These are phyloP conservation scores for Coemansia sp. DNA, from an alignment of 192 early-diverging fungal genomes.

Conservation along the genomic window DNA sequence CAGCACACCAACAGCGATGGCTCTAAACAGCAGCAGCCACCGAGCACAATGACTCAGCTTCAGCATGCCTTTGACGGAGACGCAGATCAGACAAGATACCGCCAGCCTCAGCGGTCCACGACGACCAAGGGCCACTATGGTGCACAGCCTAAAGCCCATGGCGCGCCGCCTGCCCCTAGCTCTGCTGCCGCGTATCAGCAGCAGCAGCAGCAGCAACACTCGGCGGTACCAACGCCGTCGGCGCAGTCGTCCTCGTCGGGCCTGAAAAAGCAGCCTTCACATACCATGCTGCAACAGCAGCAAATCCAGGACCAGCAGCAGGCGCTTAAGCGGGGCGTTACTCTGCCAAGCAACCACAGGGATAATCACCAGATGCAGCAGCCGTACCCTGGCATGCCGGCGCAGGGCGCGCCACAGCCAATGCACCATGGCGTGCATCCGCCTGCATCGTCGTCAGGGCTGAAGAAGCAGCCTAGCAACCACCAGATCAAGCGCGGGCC, in stretches of 20 bases:
- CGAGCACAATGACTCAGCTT: constrained; percentile 17
- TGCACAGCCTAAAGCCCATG: constrained; percentile 22
- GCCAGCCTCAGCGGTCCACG: constrained; percentile 41
- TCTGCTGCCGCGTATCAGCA: constrained; percentile 14
- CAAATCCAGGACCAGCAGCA: constrained; percentile 40
- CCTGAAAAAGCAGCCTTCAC: constrained; percentile 23
- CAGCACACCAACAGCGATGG: constrained; percentile 48
- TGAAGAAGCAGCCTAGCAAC: constrained; percentile 41
- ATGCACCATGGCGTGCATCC: background rate
- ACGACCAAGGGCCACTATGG: constrained; percentile 37
- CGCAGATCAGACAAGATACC: constrained; percentile 41
- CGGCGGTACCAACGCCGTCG: background rate
- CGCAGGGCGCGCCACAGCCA: background rate
- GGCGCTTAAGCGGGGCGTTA: constrained; percentile 37
- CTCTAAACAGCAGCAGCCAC: constrained; percentile 10
- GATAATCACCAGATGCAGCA: constrained; percentile 22
- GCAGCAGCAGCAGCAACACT: too few relatives aligned
- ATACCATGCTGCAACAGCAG: constrained; percentile 20
- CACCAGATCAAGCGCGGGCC: constrained; percentile 46
- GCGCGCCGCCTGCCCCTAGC: background rate
- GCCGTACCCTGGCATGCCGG: constrained; percentile 14
- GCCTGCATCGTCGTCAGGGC: background rate
- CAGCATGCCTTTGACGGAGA: constrained; percentile 44
- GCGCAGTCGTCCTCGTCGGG: constrained; percentile 2
- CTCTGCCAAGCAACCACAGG: constrained; percentile 24